Base-by-base conservation (phyloP, 208 protist species). In the Trypanosoma lewisi region DNA sequence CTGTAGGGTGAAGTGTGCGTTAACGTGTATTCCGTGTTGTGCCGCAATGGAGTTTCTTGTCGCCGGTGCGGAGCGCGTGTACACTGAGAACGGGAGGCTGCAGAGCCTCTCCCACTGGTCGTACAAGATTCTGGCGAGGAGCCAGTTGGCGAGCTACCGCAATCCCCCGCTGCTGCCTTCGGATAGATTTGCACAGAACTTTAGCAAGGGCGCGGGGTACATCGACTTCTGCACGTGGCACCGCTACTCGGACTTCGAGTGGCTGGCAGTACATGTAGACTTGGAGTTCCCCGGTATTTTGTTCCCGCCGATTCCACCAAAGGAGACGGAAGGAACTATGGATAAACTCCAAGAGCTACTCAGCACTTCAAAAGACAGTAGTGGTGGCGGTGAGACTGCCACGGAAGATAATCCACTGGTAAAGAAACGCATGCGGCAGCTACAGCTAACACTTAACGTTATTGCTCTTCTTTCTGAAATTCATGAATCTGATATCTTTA, bases 171-270 rank as follows among this genome's bases (percentile, higher is more conserved):
- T 64, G 2, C 31, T 74, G 36, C 23, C 27, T 12, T 62, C n/a
- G 11, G 41, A 53, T 16, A 49, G 14, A 23, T 1, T n/a, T 17
- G n/a, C 58, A 28, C 47, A 58, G 11, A 78, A 78, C 49, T 74
- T 62, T 48, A 74, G 61, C 49, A 65, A 56, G 28, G 41, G 50
- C 14, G 9, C 21, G 34, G 55, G 47, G 0, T 73, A 73, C 47
- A 47, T 78, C 0, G 73, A 78, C 39, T 78, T 65, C 39, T 78
- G 73, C 47, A 78, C 73, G n/a, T 78, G 73, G 73, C 73, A 78
- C 33, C 66, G 73, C 4, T 78, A 74, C 53, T 67, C 65, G 2
- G 73, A 78, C 28, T 78, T 71, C 50, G 67, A 78, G 52, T 78
- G 66, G 67, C 45, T 78, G 52, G 52, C 58, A 19, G 31, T 44